A percentile compares a stretch with the other conserved stretches of the same genome.
These are phyloP conservation scores for Talaromyces wortmannii DNA, from an alignment of 495 filamentous ascomycete species.

Conservation along the genomic window DNA sequence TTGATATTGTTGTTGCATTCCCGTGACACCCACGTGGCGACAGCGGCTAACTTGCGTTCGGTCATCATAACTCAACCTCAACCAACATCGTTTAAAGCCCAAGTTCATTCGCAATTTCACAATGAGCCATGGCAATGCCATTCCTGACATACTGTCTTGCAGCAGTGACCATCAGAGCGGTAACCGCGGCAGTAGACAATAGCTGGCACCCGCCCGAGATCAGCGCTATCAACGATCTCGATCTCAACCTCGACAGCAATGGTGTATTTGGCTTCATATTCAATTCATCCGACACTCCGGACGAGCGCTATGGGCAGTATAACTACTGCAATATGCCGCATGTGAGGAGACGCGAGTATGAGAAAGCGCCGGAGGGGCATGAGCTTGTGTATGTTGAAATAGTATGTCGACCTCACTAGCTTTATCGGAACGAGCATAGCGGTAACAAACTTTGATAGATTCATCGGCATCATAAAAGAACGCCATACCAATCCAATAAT, in stretches of 20 bases:
- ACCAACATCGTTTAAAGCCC: too few species aligned
- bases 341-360: constrained; percentile 51
- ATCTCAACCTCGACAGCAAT: constrained; percentile 35
- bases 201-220: constrained; percentile 52
- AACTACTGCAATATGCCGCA: constrained; percentile 79
- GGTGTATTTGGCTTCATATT: constrained; percentile 61
- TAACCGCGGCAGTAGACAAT: constrained; percentile 26
- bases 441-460: constrained; percentile 30
- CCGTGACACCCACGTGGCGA: too few species aligned
- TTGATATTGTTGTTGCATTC: too few species aligned
- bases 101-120: too few species aligned
- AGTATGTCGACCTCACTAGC: constrained; percentile 18
- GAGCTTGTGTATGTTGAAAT: constrained; percentile 61
- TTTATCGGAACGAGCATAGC: neutral
- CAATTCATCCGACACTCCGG: constrained; percentile 45
- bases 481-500: constrained; percentile 59
- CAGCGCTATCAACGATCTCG: constrained; percentile 51
- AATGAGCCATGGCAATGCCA: neutral
- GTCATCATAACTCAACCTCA: too few species aligned
- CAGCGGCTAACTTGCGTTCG: too few species aligned
- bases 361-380: constrained; percentile 36
- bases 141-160: neutral
- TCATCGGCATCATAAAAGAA: constrained; percentile 69
- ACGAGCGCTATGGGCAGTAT: constrained; percentile 46
- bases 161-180: neutral